phyloP scores from a whole-genome alignment of 176 grass and related monocot genomes.

The Zea luxurians region DNA sequence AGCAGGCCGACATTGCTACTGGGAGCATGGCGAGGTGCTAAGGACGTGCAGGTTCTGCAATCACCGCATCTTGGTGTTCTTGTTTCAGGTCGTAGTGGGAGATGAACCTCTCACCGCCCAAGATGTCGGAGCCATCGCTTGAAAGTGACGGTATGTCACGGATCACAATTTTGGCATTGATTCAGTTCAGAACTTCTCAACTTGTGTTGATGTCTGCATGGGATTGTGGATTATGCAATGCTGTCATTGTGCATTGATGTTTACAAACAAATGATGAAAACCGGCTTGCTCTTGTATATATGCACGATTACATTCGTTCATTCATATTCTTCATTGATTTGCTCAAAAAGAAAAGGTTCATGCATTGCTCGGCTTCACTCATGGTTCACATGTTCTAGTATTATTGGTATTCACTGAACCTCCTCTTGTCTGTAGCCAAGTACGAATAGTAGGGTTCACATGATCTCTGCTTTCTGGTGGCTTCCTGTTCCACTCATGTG shows the following conservation, averaged over 20 bases:
- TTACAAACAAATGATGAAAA: constrained; percentile 5
- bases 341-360: background rate
- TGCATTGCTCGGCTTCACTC: constrained; percentile 20
- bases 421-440: constrained; percentile 34
- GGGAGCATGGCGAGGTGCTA: constrained; percentile 14
- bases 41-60: constrained; percentile 12
- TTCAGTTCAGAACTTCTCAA: constrained; percentile 12
- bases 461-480: constrained; percentile 48
- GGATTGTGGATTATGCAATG: constrained; percentile 2
- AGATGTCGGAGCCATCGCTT: constrained; percentile 39
- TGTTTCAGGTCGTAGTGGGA: constrained; percentile 1
- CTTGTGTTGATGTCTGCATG: background rate
- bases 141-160: constrained; percentile 42
- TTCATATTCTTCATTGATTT: background rate
- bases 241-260: background rate
- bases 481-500: constrained; percentile 49
- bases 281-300: background rate
- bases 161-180: background rate
- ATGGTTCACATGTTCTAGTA: constrained; percentile 27
- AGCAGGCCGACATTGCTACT: constrained; percentile 7
- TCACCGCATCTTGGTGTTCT: constrained; percentile 8
- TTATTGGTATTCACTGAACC: constrained; percentile 45
- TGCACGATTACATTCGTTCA: constrained; percentile 10
- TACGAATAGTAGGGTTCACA: constrained; percentile 53
- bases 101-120: constrained; percentile 48